Evolutionary conservation across 352 stramenopile genomes (phyloP).

Genomic region (Globisporangium acanthophoron): DNA sequence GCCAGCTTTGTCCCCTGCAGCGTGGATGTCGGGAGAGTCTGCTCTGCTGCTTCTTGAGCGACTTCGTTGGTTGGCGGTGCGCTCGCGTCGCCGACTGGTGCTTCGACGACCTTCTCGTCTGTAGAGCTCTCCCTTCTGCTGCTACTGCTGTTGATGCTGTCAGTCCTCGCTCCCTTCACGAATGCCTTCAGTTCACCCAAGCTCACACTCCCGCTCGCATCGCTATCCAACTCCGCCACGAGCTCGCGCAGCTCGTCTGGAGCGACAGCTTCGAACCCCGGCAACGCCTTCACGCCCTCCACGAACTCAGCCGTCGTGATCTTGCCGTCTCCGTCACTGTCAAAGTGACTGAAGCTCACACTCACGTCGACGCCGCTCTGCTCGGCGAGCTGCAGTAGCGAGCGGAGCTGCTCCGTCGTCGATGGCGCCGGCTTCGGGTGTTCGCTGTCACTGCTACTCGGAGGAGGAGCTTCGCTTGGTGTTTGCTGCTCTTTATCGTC

Average conservation of each 20-base stretch:
- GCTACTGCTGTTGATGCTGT: not conserved
- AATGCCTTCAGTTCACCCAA: constrained; percentile 56
- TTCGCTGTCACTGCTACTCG: not conserved
- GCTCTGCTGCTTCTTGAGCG: not conserved
- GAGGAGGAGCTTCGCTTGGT: not conserved
- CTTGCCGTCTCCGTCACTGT: constrained; percentile 50
- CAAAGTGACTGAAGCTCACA: constrained; percentile 67
- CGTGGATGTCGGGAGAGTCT: not conserved
- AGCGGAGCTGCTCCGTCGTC: constrained; percentile 12
- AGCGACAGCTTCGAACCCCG: constrained; percentile 34
- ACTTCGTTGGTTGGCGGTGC: not conserved
- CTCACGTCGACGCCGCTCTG: constrained; percentile 38
- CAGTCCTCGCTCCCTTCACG: constrained; percentile 11
- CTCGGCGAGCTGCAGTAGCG: constrained; percentile 31
- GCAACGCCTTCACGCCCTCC: constrained; percentile 37
- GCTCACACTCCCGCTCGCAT: constrained; percentile 48
- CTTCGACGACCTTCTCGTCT: not conserved
- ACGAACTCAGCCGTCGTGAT: constrained; percentile 57
- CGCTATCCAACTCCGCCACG: constrained; percentile 35
- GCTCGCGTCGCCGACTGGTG: not conserved
- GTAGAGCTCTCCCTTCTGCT: not conserved
- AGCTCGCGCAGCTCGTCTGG: constrained; percentile 35
- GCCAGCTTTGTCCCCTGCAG: constrained; percentile 1
- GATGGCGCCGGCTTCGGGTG: not conserved
- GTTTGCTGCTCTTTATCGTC: not conserved